phyloP scores from a whole-genome alignment of 257 asterid genomes.

The Schizonepeta tenuifolia region DNA sequence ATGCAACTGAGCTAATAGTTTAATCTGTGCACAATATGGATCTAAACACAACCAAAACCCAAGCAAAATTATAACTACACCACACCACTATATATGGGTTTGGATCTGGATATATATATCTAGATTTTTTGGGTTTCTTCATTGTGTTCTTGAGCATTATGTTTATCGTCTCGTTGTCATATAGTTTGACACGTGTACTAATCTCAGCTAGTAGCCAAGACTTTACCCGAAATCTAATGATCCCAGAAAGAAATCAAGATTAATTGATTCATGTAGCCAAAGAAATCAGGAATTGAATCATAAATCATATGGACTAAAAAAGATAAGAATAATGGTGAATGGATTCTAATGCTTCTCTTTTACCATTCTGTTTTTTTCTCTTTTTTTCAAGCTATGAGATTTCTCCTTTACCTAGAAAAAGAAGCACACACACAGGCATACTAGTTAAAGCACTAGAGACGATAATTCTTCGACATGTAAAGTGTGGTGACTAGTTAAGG shows the following conservation, averaged over 20 bases:
- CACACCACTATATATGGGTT: not conserved
- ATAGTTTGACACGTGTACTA: not conserved
- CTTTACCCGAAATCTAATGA: not conserved
- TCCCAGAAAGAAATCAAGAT: not conserved
- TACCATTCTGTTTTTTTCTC: constrained; percentile 21
- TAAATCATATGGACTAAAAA: not conserved
- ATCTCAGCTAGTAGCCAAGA: not conserved
- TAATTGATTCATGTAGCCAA: not conserved
- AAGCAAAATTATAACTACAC: not conserved
- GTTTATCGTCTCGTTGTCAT: not conserved
- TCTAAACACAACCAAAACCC: not conserved
- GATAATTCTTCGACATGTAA: constrained; percentile 21
- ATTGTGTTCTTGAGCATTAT: not conserved
- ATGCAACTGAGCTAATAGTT: too few species aligned
- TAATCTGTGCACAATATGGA: too few species aligned
- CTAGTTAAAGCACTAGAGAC: constrained; percentile 9
- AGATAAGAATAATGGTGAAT: constrained; percentile 21
- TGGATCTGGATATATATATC: not conserved
- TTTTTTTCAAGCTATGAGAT: constrained; percentile 28
- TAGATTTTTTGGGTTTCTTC: not conserved
- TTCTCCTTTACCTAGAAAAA: constrained; percentile 15
- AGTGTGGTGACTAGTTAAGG: constrained; percentile 7
- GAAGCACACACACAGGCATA: not conserved
- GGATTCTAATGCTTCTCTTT: constrained; percentile 30
- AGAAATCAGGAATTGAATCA: not conserved